Base-by-base conservation (phyloP, 805 yeast genomes). In the Brettanomyces nanus region DNA sequence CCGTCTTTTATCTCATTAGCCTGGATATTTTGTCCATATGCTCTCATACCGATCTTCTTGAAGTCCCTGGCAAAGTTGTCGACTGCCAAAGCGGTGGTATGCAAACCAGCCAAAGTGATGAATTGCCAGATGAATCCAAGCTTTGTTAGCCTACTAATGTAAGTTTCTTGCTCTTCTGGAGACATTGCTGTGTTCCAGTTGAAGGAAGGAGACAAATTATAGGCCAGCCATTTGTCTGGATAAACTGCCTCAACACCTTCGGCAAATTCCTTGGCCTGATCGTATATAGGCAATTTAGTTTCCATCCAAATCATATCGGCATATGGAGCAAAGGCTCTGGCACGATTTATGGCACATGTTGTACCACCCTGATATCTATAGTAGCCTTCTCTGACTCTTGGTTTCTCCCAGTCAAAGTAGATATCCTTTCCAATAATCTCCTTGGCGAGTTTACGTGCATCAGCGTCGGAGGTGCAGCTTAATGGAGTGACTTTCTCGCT, bases 221-320 rank as follows among this genome's bases (percentile, higher is more conserved):
- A 90, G 37, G 97, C 94, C 51, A 90, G 73, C 97, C 97, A 89
- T 66, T 90, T 89, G 48, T 84, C 73, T 50, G 97, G 97, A 65
- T 61, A 83, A 42, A 69, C 69, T 25, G 76, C 73, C 59, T 80
- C 75, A 48, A 90, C 94, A 56, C 97, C 97, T 33, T 78, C 83
- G 40, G 97, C 92, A 57, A 90, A 90, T 67, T 86, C 95, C 65
- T 79, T 76, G 47, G 97, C 97, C 69, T 90, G 97, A 43, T 70
- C 73, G 66, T 75, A 89, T 63, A 87, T 95, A 49, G 97, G 97
- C 51, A 85, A 75, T 62, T 89, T 89, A 43, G 95, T 81, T 71
- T 90, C 97, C 97, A 90, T 89, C 97, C 97, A 90, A 52, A 89
- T 80, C 68, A 90, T 71, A 64, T 89, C 97, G 31, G 95, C 87